Conservation (phyloP, 1,284 basidiomycete species). For the Fomes fomentarius region DNA sequence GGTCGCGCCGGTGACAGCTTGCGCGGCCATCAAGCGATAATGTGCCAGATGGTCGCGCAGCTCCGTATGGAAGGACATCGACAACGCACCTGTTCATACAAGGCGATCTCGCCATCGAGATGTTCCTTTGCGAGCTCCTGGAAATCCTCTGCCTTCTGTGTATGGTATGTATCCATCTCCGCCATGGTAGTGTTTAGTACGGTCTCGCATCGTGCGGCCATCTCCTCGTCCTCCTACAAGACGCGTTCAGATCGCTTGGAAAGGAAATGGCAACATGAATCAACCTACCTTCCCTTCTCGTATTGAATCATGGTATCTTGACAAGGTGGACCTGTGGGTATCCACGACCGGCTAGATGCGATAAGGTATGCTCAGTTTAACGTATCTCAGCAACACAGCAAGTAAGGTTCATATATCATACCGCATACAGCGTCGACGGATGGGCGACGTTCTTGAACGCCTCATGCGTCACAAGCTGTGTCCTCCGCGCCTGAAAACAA, state of each 20-base stretch:
- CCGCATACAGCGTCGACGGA: constrained; percentile 71
- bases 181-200: constrained; percentile 87
- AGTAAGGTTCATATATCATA: constrained; percentile 36
- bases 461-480: constrained; percentile 76
- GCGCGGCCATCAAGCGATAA: no score
- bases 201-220: constrained; percentile 80
- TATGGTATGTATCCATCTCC: constrained; percentile 82
- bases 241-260: not conserved
- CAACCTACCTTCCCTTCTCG: constrained; percentile 42
- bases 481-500: constrained; percentile 67
- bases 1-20: no score
- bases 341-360: constrained; percentile 62
- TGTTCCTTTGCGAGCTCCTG: constrained; percentile 61
- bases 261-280: constrained; percentile 3
- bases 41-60: no score
- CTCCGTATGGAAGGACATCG: not conserved
- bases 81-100: constrained; percentile 65
- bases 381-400: not conserved
- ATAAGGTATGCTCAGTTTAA: not conserved
- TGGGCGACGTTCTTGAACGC: constrained; percentile 75
- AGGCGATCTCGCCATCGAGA: constrained; percentile 74
- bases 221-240: constrained; percentile 60
- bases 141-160: constrained; percentile 75
- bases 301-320: constrained; percentile 61
- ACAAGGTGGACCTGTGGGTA: constrained; percentile 69